Conservation (phyloP, 129 eudicot species). For the Flaveria sonorensis region DNA sequence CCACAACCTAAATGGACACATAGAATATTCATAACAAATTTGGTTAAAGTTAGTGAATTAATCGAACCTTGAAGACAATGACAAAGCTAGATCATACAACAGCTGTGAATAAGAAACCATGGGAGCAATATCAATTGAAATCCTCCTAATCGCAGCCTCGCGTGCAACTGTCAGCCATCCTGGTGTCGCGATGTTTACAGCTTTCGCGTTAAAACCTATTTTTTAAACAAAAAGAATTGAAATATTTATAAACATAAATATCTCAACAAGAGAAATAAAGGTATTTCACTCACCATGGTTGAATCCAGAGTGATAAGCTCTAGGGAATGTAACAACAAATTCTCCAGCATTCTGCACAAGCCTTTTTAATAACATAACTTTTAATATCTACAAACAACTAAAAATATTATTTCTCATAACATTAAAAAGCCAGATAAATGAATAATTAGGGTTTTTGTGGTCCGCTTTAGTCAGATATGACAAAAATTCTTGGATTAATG, state of each 20-base stretch:
- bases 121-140: neutral
- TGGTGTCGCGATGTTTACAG: neutral
- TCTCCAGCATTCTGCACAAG: constrained; percentile 92
- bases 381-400: too few relatives aligned
- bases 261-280: neutral
- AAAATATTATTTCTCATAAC: too few relatives aligned
- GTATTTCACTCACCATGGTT: constrained; percentile 66
- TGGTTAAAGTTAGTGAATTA: neutral
- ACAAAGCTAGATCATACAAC: neutral
- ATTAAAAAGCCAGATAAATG: too few relatives aligned
- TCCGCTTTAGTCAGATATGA: too few relatives aligned
- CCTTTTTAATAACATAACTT: constrained; percentile 35
- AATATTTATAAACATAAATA: neutral
- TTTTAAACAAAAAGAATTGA: neutral
- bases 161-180: neutral
- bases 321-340: constrained; percentile 90
- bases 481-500: too few relatives aligned
- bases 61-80: neutral
- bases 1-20: neutral
- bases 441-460: too few relatives aligned
- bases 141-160: neutral
- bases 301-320: constrained; percentile 96
- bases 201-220: neutral
- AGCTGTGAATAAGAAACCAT: neutral
- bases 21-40: neutral